phyloP scores from a whole-genome alignment of 768 basidiomycete species.

The Lactifluus volemus region DNA sequence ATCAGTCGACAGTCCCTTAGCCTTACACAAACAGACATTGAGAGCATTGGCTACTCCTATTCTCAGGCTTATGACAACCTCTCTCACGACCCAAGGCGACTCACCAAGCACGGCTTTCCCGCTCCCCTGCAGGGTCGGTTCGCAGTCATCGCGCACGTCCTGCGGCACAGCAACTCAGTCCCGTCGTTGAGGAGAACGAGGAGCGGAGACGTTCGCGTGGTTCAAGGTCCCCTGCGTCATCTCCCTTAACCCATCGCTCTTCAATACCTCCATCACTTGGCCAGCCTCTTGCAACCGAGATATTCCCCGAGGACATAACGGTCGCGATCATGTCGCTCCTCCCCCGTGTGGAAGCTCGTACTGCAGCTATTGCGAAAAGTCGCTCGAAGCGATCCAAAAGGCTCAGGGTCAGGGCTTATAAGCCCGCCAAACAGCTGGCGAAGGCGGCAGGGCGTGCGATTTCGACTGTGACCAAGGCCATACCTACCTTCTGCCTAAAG shows the following conservation, averaged over 20 bases:
- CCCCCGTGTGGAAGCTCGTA: conserved; percentile 14
- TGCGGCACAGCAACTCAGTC: conserved; percentile 17
- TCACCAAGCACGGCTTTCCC: conserved; percentile 10
- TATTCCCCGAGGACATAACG: conserved; percentile 19
- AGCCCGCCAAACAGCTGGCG: conserved; percentile 5
- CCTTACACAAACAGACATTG: conserved; percentile 8
- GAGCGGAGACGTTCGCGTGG: conserved; percentile 17
- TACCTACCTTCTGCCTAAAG: conserved; percentile 11
- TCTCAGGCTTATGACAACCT: conserved; percentile 10
- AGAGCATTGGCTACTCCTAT: conserved; percentile 18
- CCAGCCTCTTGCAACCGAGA: background rate
- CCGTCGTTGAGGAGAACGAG: conserved; percentile 19
- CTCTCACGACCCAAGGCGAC: conserved; percentile 7
- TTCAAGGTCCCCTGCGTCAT: conserved; percentile 1
- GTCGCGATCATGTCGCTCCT: conserved; percentile 15
- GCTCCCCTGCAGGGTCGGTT: conserved; percentile 16
- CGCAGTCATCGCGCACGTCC: conserved; percentile 15
- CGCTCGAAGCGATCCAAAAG: background rate
- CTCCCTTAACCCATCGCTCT: conserved; percentile 3
- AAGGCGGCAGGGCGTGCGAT: conserved; percentile 12
- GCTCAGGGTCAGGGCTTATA: background rate
- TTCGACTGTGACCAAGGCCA: conserved; percentile 1
- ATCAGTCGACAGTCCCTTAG: conserved; percentile 17
- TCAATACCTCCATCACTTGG: background rate
- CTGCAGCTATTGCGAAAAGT: conserved; percentile 3